Percentiles rank a stretch among this genome's conserved stretches.
phyloP scores from a whole-genome alignment of 768 basidiomycete genomes.

The Tulasnella calospora region DNA sequence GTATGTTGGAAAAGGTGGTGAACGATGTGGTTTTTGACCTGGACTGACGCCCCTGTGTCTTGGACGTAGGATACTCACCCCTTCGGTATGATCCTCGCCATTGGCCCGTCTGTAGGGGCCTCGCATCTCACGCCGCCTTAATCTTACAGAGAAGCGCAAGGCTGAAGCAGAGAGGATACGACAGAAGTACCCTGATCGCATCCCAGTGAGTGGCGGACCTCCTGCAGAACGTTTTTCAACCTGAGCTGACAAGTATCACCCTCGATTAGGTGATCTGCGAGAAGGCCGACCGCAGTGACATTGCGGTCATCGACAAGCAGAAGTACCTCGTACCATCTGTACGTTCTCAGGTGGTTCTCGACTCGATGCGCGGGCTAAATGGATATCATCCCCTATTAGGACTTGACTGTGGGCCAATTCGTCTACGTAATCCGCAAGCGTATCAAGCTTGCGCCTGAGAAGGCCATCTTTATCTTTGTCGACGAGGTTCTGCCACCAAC shows the following conservation, averaged over 20 bases:
- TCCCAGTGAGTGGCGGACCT: slow-evolving; percentile 64
- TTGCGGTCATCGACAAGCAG: slow-evolving; percentile 99
- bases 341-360: slow-evolving; percentile 34
- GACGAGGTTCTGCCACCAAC: slow-evolving; percentile 98
- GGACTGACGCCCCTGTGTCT: slow-evolving; percentile 31
- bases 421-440: slow-evolving; percentile 99
- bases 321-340: slow-evolving; percentile 99
- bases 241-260: not conserved
- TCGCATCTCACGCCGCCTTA: not conserved
- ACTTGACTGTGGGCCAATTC: slow-evolving; percentile 95
- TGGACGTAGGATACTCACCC: slow-evolving; percentile 78
- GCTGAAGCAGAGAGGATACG: slow-evolving; percentile 97
- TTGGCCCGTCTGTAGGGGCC: not conserved
- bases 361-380: not conserved
- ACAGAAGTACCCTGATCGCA: slow-evolving; percentile 98
- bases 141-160: slow-evolving; percentile 87
- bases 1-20: not conserved
- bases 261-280: slow-evolving; percentile 88
- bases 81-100: slow-evolving; percentile 60
- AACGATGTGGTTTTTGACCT: not conserved
- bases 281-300: slow-evolving; percentile 97
- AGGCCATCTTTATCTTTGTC: slow-evolving; percentile 99
- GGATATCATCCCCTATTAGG: slow-evolving; percentile 45
- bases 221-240: not conserved
- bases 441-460: slow-evolving; percentile 99